A percentile compares a stretch with the other conserved stretches of the same genome.
These are phyloP conservation scores for Dendrocalamus latiflorus DNA, from an alignment of 202 grass and related monocot genomes.

Conservation along the genomic window DNA sequence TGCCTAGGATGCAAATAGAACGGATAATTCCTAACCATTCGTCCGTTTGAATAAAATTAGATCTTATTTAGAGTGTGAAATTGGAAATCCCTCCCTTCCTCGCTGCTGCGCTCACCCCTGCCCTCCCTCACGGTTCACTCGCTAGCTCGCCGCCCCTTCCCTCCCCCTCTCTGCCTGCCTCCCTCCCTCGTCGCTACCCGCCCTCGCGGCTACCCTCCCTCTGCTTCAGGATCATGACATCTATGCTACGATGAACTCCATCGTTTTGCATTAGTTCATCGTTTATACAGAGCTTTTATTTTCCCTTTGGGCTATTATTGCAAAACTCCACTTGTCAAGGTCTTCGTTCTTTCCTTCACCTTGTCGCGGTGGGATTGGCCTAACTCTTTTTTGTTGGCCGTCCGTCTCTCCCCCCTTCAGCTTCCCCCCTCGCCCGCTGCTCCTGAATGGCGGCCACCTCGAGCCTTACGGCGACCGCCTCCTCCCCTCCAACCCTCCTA, in stretches of 20 bases:
- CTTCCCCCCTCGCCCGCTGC: background rate
- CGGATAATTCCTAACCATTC: too few species aligned
- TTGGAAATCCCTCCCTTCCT: too few species aligned
- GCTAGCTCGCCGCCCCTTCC: too few species aligned
- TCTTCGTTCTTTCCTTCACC: background rate
- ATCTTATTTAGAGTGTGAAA: too few species aligned
- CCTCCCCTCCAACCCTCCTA: background rate
- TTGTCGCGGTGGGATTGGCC: conserved; percentile 29
- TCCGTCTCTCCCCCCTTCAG: background rate
- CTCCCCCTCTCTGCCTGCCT: too few species aligned
- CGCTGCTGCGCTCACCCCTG: too few species aligned
- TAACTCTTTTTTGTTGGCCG: conserved; percentile 1
- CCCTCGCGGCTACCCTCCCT: too few species aligned
- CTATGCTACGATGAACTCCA: background rate
- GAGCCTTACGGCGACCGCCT: conserved; percentile 20
- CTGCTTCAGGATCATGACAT: background rate
- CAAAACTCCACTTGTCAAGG: background rate
- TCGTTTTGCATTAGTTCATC: background rate
- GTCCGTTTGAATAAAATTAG: too few species aligned
- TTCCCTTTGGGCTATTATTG: background rate
- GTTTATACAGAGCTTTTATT: too few species aligned
- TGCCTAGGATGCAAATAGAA: too few species aligned
- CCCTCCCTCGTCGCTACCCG: too few species aligned
- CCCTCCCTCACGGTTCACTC: too few species aligned
- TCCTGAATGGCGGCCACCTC: conserved; percentile 33